Evolutionary conservation across 106 monocot genomes (phyloP).

Genomic region (Vanilla planifolia): DNA sequence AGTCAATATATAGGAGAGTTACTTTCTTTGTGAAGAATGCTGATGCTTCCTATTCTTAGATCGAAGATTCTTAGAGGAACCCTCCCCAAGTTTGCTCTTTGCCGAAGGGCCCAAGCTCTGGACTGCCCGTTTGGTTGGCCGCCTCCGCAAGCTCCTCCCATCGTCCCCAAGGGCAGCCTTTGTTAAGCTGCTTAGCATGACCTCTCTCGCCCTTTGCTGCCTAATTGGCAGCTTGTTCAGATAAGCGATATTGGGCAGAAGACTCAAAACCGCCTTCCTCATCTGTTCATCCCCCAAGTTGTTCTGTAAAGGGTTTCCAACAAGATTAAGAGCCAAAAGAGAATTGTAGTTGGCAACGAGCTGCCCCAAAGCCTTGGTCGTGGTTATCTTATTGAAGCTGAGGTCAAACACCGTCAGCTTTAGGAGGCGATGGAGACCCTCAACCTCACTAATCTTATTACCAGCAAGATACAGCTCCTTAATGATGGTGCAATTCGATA

Average conservation of each 20-base stretch:
- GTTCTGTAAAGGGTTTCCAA: constrained; percentile 77
- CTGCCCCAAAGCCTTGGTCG: constrained; percentile 64
- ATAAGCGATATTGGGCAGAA: constrained; percentile 54
- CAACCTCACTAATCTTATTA: constrained; percentile 87
- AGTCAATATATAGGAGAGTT: no score
- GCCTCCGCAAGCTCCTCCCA: constrained; percentile 25
- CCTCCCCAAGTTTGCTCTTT: constrained; percentile 11
- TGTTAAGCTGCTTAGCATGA: constrained; percentile 38
- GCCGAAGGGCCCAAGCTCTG: constrained; percentile 20
- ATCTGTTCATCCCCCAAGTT: constrained; percentile 79
- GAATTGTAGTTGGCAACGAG: constrained; percentile 84
- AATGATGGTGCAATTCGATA: constrained; percentile 76
- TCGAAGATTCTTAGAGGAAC: constrained; percentile 6
- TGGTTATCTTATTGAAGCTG: constrained; percentile 93
- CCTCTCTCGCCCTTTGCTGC: constrained; percentile 54
- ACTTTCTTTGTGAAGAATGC: constrained; percentile 12
- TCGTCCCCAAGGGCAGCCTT: constrained; percentile 58
- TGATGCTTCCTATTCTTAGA: constrained; percentile 22
- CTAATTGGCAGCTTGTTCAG: constrained; percentile 77
- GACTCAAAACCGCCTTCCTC: constrained; percentile 45
- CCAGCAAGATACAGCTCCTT: constrained; percentile 91
- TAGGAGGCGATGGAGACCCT: constrained; percentile 84
- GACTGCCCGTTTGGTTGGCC: constrained; percentile 15
- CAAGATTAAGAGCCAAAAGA: constrained; percentile 63
- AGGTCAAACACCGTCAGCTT: constrained; percentile 78